Percentiles rank a stretch among this genome's conserved stretches.
Evolutionary conservation across 2,329 filamentous ascomycete genomes (phyloP).

Genomic region (Dactylella cylindrospora): DNA sequence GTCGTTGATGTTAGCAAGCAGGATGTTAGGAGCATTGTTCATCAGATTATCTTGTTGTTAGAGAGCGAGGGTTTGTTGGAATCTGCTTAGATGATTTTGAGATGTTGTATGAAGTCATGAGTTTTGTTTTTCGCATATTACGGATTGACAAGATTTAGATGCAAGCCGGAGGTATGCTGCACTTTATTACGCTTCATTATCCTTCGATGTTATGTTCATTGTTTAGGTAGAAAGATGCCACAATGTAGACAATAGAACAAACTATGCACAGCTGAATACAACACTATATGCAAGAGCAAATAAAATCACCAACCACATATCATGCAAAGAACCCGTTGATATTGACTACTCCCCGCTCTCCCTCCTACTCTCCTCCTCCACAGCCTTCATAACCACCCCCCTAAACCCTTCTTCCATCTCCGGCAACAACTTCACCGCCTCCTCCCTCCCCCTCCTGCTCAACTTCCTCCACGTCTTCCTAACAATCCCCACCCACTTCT

Average conservation of each 20-base stretch:
- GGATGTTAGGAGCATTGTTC: slow-evolving; percentile 86
- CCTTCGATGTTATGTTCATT: too few species aligned
- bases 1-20: slow-evolving; percentile 83
- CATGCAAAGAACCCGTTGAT: too few species aligned
- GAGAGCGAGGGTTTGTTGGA: slow-evolving; percentile 89
- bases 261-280: too few species aligned
- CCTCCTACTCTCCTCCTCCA: slow-evolving; percentile 10
- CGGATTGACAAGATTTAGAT: slow-evolving; percentile 3
- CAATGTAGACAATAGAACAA: too few species aligned
- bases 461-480: slow-evolving; percentile 35
- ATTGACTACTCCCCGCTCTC: too few species aligned
- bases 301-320: too few species aligned
- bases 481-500: slow-evolving; percentile 34
- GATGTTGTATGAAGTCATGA: background rate
- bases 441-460: slow-evolving; percentile 19
- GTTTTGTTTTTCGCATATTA: background rate
- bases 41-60: slow-evolving; percentile 91
- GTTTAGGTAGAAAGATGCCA: too few species aligned
- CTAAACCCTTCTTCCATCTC: slow-evolving; percentile 25
- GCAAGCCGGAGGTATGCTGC: too few species aligned
- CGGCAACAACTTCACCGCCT: slow-evolving; percentile 24
- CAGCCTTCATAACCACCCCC: slow-evolving; percentile 14
- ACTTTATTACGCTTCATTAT: too few species aligned
- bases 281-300: too few species aligned
- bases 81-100: slow-evolving; percentile 6